phyloP scores from a whole-genome alignment of 306 rosid genomes.

The Datisca glomerata region DNA sequence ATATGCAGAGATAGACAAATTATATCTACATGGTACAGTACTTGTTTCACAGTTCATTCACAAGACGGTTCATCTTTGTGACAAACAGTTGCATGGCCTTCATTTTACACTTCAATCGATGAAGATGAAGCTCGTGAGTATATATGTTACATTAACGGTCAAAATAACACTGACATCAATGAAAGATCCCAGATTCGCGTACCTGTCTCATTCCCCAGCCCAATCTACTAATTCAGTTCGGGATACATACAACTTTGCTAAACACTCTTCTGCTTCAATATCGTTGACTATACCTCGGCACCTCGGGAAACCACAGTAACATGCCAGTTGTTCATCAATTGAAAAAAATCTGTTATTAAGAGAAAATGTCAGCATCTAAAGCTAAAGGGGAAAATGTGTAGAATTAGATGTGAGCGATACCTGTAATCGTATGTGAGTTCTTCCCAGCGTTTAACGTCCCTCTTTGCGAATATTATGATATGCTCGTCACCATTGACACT shows the following conservation, averaged over 20 bases:
- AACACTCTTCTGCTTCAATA: conserved; percentile 86
- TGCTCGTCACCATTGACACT: conserved; percentile 86
- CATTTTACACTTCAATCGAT: too few species aligned
- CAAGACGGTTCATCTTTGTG: too few species aligned
- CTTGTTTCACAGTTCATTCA: too few species aligned
- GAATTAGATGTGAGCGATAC: conserved; percentile 23
- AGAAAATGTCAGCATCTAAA: conserved; percentile 26
- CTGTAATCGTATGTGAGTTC: conserved; percentile 98
- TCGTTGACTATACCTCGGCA: conserved; percentile 96
- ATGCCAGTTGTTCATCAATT: conserved; percentile 84
- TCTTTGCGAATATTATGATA: conserved; percentile 90
- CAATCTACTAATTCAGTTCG: conserved; percentile 74
- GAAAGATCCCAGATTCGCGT: too few species aligned
- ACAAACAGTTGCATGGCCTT: too few species aligned
- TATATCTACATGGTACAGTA: too few species aligned
- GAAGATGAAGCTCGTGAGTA: too few species aligned
- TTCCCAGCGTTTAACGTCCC: conserved; percentile 96
- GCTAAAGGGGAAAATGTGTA: conserved; percentile 9
- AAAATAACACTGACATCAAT: too few species aligned
- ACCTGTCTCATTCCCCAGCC: conserved; percentile 73
- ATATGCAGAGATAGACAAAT: too few species aligned
- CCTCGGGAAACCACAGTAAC: conserved; percentile 87
- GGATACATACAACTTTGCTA: conserved; percentile 51
- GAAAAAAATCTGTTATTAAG: conserved; percentile 65
- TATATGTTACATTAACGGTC: too few species aligned